A percentile compares a stretch with the other conserved stretches of the same genome.
Conservation (phyloP, 2,329 filamentous ascomycete genomes). For the Hypoxylon sp. region DNA sequence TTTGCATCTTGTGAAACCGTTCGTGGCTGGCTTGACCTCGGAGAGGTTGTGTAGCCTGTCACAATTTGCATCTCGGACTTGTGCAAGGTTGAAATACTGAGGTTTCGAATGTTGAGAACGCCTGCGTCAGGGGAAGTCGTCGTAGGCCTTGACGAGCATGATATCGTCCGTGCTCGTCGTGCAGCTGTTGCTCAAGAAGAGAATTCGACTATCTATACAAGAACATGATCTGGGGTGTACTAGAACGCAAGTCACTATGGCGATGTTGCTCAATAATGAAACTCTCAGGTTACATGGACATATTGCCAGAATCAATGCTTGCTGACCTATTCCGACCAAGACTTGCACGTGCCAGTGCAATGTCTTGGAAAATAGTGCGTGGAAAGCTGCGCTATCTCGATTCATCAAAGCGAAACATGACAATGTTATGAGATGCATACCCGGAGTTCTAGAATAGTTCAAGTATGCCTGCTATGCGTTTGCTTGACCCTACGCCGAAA, state of each 20-base stretch:
- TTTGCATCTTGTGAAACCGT: constrained; percentile 22
- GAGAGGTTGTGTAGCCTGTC: constrained; percentile 16
- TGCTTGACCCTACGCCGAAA: not conserved
- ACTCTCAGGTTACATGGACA: not conserved
- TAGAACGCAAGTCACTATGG: not conserved
- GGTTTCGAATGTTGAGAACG: not conserved
- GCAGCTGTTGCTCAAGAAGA: not conserved
- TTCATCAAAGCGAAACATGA: constrained; percentile 31
- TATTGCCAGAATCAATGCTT: not conserved
- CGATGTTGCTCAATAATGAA: not conserved
- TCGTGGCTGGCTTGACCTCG: constrained; percentile 1
- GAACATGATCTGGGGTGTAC: not conserved
- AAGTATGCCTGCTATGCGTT: not conserved
- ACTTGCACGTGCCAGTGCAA: constrained; percentile 23
- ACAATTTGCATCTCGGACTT: constrained; percentile 7
- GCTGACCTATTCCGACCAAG: constrained; percentile 5
- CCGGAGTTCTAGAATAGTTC: constrained; percentile 11
- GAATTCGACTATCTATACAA: not conserved
- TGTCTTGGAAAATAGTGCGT: constrained; percentile 16
- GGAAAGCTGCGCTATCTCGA: constrained; percentile 13
- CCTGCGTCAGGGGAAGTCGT: not conserved
- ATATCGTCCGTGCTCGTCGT: not conserved
- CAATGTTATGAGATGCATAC: constrained; percentile 3
- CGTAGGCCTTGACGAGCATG: not conserved
- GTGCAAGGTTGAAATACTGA: not conserved